phyloP scores from a whole-genome alignment of 2,329 filamentous ascomycete species.

The Xylariomycetidae sp. region DNA sequence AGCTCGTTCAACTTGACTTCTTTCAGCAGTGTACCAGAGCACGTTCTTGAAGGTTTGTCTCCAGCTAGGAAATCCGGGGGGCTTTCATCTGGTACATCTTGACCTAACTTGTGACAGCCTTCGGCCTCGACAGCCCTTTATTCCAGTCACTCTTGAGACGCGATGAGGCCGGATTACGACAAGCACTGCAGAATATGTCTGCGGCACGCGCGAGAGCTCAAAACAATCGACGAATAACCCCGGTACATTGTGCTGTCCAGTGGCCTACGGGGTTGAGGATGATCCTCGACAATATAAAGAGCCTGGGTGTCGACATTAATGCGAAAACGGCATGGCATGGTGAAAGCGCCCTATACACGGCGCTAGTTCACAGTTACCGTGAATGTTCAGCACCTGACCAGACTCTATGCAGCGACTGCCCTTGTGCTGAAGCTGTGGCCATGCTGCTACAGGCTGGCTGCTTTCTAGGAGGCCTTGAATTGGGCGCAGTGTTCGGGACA shows the following conservation, averaged over 20 bases:
- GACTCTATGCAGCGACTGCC: neutral
- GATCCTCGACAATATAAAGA: neutral
- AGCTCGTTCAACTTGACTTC: too few relatives aligned
- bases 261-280: neutral
- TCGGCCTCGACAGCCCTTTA: neutral
- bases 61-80: neutral
- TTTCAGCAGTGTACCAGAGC: too few relatives aligned
- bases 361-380: neutral
- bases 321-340: neutral
- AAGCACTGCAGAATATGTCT: neutral
- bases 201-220: neutral
- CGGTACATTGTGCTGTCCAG: neutral
- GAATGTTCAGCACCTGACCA: neutral
- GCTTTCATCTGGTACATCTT: neutral
- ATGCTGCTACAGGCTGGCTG: neutral
- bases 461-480: too few relatives aligned
- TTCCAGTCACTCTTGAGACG: neutral
- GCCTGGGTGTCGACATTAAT: neutral
- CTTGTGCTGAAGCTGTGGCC: neutral
- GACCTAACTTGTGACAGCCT: neutral
- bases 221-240: neutral
- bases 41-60: neutral
- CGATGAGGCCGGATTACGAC: neutral
- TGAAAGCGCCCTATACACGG: neutral
- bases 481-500: neutral